A percentile compares a stretch with the other conserved stretches of the same genome.
These are phyloP conservation scores for Backusella macrospora DNA, from an alignment of 192 early-diverging fungal genomes.

Conservation along the genomic window DNA sequence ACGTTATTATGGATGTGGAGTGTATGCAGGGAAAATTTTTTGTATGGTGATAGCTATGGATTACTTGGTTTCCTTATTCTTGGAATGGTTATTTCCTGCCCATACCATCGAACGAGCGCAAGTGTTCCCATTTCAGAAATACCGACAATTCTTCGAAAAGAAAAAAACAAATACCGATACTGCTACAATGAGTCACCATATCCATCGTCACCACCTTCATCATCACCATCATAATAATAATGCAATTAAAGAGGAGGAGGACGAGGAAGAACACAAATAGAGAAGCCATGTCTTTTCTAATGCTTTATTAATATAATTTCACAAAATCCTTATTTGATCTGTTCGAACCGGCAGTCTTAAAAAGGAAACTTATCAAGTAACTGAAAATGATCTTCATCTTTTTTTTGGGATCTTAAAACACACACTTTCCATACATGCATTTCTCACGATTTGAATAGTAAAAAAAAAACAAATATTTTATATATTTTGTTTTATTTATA, in stretches of 20 bases:
- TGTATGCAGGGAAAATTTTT: slow-evolving; percentile 89
- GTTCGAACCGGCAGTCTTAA: background rate
- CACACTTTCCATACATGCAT: background rate
- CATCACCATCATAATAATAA: background rate
- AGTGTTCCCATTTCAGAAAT: slow-evolving; percentile 65
- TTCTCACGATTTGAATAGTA: background rate
- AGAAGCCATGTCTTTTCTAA: background rate
- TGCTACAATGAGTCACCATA: background rate
- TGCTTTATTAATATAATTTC: slow-evolving; percentile 11
- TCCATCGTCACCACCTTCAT: background rate
- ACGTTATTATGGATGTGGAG: slow-evolving; percentile 84
- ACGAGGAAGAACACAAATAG: slow-evolving; percentile 13
- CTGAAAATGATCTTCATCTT: slow-evolving; percentile 5
- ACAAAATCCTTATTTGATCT: background rate
- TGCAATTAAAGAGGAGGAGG: slow-evolving; percentile 2
- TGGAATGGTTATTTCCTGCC: slow-evolving; percentile 82
- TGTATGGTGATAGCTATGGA: slow-evolving; percentile 89
- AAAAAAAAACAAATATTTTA: background rate
- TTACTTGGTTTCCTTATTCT: slow-evolving; percentile 77
- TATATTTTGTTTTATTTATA: background rate
- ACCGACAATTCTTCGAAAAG: slow-evolving; percentile 27
- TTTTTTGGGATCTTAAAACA: slow-evolving; percentile 9
- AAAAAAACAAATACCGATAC: background rate
- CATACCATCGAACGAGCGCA: slow-evolving; percentile 73
- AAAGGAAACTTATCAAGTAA: background rate